Conservation (phyloP, 176 grass and related monocot species). For the Leersia perrieri region DNA sequence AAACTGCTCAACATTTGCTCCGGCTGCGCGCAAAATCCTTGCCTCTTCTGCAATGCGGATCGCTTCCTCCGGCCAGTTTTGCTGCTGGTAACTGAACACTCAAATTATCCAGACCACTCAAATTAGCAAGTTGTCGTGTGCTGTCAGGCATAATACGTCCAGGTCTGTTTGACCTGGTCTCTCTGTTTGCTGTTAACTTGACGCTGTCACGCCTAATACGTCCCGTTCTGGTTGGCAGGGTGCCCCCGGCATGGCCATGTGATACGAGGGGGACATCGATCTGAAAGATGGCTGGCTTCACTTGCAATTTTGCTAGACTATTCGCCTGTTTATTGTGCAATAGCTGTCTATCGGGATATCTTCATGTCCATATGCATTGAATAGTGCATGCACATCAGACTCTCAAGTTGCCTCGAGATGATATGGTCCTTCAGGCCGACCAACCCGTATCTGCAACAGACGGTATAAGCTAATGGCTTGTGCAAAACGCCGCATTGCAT, state of each 20-base stretch:
- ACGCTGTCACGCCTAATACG: background rate
- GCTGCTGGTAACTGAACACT: no score
- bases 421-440: background rate
- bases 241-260: background rate
- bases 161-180: no score
- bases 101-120: background rate
- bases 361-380: no score
- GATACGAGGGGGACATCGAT: background rate
- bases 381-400: background rate
- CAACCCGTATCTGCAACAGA: background rate
- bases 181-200: background rate
- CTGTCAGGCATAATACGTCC: background rate
- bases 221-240: background rate
- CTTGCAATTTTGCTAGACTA: background rate
- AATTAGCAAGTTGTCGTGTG: background rate
- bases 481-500: background rate
- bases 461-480: background rate
- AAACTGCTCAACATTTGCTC: background rate
- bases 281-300: background rate
- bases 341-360: background rate
- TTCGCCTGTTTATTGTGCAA: background rate
- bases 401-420: no score
- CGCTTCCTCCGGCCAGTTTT: no score
- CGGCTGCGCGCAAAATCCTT: no score
- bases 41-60: no score